These are phyloP conservation scores for Penicillium sp. DNA, from an alignment of 2,329 filamentous ascomycete genomes.

Conservation along the genomic window DNA sequence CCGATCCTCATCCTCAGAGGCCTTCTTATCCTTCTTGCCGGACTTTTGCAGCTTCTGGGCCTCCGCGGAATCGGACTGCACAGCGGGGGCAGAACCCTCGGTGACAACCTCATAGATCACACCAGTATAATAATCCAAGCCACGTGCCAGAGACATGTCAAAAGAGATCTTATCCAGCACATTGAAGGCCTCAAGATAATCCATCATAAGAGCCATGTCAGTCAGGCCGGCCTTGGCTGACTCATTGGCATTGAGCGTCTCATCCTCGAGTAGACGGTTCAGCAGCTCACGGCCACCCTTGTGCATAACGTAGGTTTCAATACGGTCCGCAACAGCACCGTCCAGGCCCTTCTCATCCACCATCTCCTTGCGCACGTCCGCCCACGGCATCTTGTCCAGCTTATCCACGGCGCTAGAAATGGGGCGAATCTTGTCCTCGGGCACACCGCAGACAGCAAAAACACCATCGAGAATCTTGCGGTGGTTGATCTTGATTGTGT, in stretches of 20 bases:
- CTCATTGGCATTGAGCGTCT: conserved; percentile 69
- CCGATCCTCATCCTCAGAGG: conserved; percentile 66
- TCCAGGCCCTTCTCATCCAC: conserved; percentile 85
- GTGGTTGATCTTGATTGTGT: conserved; percentile 94
- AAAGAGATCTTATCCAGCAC: conserved; percentile 78
- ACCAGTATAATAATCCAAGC: conserved; percentile 90
- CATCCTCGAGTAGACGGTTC: conserved; percentile 68
- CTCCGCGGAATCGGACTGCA: conserved; percentile 45
- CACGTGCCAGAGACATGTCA: conserved; percentile 86
- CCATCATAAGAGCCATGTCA: conserved; percentile 80
- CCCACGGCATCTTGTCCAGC: conserved; percentile 90
- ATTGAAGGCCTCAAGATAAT: conserved; percentile 78
- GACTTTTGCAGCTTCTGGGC: conserved; percentile 38
- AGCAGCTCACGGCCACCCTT: conserved; percentile 79
- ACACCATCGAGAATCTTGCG: conserved; percentile 91
- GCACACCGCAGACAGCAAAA: conserved; percentile 89
- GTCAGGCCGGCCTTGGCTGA: conserved; percentile 78
- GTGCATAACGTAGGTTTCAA: conserved; percentile 79
- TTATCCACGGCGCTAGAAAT: conserved; percentile 96
- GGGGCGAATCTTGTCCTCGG: conserved; percentile 80
- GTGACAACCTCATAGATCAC: conserved; percentile 90
- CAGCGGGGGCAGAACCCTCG: conserved; percentile 69
- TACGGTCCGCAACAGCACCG: conserved; percentile 77
- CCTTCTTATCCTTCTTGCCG: conserved; percentile 55
- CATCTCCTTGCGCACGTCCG: conserved; percentile 90